phyloP scores from a whole-genome alignment of 78 protist genomes.

The Diacronema lutheri region DNA sequence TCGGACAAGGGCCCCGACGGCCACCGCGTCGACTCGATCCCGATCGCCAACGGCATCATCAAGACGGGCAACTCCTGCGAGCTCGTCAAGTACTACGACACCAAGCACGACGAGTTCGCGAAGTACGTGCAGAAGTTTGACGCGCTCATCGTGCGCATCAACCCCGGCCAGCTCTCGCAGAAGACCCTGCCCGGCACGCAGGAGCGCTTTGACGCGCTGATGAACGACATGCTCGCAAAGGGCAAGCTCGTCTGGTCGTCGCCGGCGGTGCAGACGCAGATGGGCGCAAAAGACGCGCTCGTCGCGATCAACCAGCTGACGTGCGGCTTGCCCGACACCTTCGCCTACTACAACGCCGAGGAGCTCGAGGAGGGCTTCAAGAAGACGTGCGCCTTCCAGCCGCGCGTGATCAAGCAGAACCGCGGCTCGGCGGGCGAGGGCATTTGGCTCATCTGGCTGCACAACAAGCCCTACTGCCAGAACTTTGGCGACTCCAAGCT shows the following conservation, averaged over 20 bases:
- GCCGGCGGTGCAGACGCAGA: not conserved
- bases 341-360: too few relatives aligned
- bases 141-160: not conserved
- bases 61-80: not conserved
- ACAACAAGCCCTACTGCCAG: too few relatives aligned
- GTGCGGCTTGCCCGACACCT: too few relatives aligned
- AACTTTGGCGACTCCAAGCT: too few relatives aligned
- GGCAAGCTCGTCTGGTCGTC: not conserved
- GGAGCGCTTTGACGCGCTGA: not conserved
- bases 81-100: not conserved
- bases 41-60: slow-evolving; percentile 17
- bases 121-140: not conserved
- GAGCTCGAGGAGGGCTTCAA: too few relatives aligned
- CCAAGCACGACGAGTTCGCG: not conserved
- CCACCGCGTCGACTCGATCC: slow-evolving; percentile 5
- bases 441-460: too few relatives aligned
- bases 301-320: too few relatives aligned
- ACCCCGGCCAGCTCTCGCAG: not conserved
- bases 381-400: too few relatives aligned
- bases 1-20: not conserved
- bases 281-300: too few relatives aligned
- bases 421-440: too few relatives aligned
- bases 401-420: too few relatives aligned
- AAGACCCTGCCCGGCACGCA: not conserved
- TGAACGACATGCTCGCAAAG: not conserved